A percentile compares a stretch with the other conserved stretches of the same genome.
Evolutionary conservation across 176 grass and related monocot genomes (phyloP).

Genomic region (Ensete ventricosum): DNA sequence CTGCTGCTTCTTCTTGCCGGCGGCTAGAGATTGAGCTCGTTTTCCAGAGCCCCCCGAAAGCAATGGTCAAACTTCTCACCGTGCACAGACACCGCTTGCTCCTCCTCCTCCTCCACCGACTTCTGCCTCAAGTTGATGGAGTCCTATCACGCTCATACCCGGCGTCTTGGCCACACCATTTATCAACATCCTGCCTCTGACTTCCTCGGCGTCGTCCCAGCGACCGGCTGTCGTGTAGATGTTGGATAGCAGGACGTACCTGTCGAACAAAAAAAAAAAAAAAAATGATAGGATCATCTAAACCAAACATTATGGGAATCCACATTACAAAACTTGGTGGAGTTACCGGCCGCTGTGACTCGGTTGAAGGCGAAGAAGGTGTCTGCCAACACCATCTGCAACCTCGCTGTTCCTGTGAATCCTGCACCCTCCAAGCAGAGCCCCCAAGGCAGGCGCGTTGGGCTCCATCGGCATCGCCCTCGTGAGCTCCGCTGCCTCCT

Average conservation of each 20-base stretch:
- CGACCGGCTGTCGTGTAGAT: not conserved
- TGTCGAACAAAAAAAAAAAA: not conserved
- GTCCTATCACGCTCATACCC: not conserved
- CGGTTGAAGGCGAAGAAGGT: not conserved
- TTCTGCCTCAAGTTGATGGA: not conserved
- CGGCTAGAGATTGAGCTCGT: no score
- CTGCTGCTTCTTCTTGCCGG: not conserved
- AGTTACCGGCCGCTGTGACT: not conserved
- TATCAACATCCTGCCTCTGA: not conserved
- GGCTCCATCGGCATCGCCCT: slow-evolving; percentile 1
- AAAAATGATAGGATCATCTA: not conserved
- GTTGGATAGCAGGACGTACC: slow-evolving; percentile 10
- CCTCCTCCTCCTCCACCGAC: no score
- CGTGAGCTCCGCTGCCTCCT: slow-evolving; percentile 1
- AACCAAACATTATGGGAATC: not conserved
- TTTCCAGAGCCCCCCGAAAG: not conserved
- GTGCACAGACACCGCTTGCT: no score
- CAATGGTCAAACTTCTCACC: slow-evolving; percentile 5
- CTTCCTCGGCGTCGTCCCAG: not conserved
- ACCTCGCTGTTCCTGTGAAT: slow-evolving; percentile 1
- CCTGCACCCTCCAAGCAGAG: not conserved
- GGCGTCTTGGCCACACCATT: not conserved
- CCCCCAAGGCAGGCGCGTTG: not conserved
- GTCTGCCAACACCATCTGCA: not conserved
- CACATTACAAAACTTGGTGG: no score